phyloP scores from a whole-genome alignment of 2,329 filamentous ascomycete genomes.

The Xylariomycetidae sp. region DNA sequence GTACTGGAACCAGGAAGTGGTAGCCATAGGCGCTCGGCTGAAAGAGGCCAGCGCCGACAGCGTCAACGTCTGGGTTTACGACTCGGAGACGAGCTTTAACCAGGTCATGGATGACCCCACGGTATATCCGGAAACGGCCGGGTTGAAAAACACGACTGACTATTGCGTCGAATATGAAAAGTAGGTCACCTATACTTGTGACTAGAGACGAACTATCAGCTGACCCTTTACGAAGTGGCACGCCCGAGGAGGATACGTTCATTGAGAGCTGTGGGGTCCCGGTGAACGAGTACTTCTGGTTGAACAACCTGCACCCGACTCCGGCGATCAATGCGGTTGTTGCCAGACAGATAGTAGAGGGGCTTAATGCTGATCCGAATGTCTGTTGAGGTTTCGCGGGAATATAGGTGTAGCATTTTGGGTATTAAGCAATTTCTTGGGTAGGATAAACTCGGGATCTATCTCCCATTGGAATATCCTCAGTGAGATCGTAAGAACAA shows the following conservation, averaged over 20 bases:
- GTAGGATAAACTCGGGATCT: too few relatives aligned
- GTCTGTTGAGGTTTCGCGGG: conserved; percentile 24
- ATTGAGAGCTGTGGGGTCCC: conserved; percentile 44
- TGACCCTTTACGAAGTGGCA: conserved; percentile 44
- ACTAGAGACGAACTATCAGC: background rate
- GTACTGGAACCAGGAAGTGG: conserved; percentile 46
- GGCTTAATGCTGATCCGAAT: conserved; percentile 33
- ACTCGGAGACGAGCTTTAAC: conserved; percentile 47
- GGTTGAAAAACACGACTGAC: conserved; percentile 49
- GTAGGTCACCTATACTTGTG: conserved; percentile 31
- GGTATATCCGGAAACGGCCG: conserved; percentile 44
- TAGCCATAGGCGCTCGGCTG: conserved; percentile 36
- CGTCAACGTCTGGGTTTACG: conserved; percentile 47
- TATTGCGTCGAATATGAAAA: conserved; percentile 53
- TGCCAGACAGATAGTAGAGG: conserved; percentile 42
- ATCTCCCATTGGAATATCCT: too few relatives aligned
- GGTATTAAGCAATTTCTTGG: too few relatives aligned
- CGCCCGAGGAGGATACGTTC: conserved; percentile 35
- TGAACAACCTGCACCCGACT: conserved; percentile 61
- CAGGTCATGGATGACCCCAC: conserved; percentile 47
- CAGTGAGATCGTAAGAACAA: too few relatives aligned
- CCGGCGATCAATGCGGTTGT: conserved; percentile 57
- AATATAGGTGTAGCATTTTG: too few relatives aligned
- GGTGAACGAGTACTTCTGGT: conserved; percentile 61
- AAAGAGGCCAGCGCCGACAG: conserved; percentile 30